Evolutionary conservation across 345 rosid genomes (phyloP).

Genomic region (Erucastrum elatum): DNA sequence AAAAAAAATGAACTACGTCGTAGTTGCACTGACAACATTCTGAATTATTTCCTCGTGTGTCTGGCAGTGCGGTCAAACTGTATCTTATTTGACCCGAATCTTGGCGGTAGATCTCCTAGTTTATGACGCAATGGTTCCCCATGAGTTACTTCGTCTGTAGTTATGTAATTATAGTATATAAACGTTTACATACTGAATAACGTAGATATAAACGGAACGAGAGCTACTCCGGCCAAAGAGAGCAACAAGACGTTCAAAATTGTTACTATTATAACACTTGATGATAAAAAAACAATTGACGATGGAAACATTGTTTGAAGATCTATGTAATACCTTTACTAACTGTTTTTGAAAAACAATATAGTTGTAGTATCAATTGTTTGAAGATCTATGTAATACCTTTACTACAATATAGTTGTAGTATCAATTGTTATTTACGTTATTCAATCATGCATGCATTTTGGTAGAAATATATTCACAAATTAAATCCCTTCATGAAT

Average conservation of each 20-base stretch:
- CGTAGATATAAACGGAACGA: not conserved
- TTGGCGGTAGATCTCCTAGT: not conserved
- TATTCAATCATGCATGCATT: not conserved
- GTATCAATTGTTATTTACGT: not conserved
- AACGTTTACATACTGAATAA: not conserved
- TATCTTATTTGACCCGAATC: constrained; percentile 10
- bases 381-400: not conserved
- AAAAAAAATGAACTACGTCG: not conserved
- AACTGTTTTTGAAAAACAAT: not conserved
- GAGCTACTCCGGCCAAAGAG: not conserved
- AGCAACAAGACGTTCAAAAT: not conserved
- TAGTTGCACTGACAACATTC: constrained; percentile 7
- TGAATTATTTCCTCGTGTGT: constrained; percentile 15
- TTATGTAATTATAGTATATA: not conserved
- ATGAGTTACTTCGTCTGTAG: constrained; percentile 17
- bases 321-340: not conserved
- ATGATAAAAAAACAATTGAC: not conserved
- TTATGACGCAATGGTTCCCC: constrained; percentile 19
- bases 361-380: not conserved
- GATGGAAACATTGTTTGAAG: not conserved
- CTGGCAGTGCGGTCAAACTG: constrained; percentile 26
- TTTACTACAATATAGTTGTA: not conserved
- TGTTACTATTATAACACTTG: not conserved
- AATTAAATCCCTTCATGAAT: not conserved
- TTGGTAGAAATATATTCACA: not conserved